Percentiles rank a stretch among this genome's conserved stretches.
Conservation (phyloP, 176 grass and related monocot species). For the Phoenix dactylifera region DNA sequence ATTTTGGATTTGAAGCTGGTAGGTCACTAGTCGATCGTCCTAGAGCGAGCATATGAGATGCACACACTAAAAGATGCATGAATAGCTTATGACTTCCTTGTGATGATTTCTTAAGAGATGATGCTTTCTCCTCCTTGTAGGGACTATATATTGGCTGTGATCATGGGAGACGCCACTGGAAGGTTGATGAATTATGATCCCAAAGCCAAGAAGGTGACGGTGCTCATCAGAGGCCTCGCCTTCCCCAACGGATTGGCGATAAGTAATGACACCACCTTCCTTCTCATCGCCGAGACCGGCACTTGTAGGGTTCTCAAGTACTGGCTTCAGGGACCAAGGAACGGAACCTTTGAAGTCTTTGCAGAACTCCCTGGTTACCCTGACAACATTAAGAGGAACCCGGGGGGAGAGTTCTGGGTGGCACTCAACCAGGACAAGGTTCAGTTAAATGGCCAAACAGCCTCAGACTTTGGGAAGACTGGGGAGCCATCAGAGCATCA, state of each 20-base stretch:
- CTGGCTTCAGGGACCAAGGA: slow-evolving; percentile 43
- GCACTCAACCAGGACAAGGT: slow-evolving; percentile 52
- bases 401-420: slow-evolving; percentile 55
- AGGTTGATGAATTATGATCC: slow-evolving; percentile 54
- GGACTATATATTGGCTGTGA: slow-evolving; percentile 37
- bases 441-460: neutral
- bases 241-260: slow-evolving; percentile 72
- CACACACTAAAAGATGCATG: too few relatives aligned
- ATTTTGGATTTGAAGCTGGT: too few relatives aligned
- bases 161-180: slow-evolving; percentile 51
- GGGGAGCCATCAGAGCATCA: slow-evolving; percentile 14
- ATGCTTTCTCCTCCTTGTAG: slow-evolving; percentile 16
- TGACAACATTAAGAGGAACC: slow-evolving; percentile 56
- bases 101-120: too few relatives aligned
- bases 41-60: too few relatives aligned
- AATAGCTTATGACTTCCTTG: too few relatives aligned
- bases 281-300: slow-evolving; percentile 48
- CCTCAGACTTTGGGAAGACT: neutral
- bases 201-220: slow-evolving; percentile 23
- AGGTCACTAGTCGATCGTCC: too few relatives aligned
- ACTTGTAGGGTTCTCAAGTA: slow-evolving; percentile 47
- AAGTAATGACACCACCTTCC: slow-evolving; percentile 49
- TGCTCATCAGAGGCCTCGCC: slow-evolving; percentile 37
- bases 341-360: slow-evolving; percentile 35
- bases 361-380: slow-evolving; percentile 74